A percentile compares a stretch with the other conserved stretches of the same genome.
These are phyloP conservation scores for Penicillium sp. DNA, from an alignment of 2,329 filamentous ascomycete species.

Conservation along the genomic window DNA sequence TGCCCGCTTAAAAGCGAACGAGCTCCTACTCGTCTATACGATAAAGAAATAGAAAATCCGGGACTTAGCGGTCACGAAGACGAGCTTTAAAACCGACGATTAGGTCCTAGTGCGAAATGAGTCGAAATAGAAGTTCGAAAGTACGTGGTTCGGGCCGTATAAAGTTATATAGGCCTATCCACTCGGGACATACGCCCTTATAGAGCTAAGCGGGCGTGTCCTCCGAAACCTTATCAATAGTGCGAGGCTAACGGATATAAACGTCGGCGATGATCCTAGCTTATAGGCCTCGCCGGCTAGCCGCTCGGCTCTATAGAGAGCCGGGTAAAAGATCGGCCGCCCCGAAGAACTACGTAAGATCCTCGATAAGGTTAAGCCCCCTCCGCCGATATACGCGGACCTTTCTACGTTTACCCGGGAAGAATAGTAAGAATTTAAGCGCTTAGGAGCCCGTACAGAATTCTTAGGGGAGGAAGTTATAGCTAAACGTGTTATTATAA, in stretches of 20 bases:
- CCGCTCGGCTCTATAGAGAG: no score
- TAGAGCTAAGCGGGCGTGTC: background rate
- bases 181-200: conserved; percentile 4
- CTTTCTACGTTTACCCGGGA: no score
- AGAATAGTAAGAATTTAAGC: no score
- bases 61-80: conserved; percentile 5
- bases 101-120: conserved; percentile 9
- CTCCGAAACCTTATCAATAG: background rate
- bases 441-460: no score
- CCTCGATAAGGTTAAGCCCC: no score
- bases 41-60: background rate
- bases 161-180: background rate
- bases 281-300: background rate
- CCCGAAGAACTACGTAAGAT: no score
- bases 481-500: no score
- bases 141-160: conserved; percentile 11
- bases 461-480: no score
- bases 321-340: no score
- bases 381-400: no score
- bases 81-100: background rate
- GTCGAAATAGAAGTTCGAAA: conserved; percentile 9
- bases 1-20: background rate
- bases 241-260: background rate
- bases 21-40: background rate
- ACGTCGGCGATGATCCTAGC: background rate